These are phyloP conservation scores for Yamadazyma membranifaciens DNA, from an alignment of 1,139 yeast species.

Conservation along the genomic window DNA sequence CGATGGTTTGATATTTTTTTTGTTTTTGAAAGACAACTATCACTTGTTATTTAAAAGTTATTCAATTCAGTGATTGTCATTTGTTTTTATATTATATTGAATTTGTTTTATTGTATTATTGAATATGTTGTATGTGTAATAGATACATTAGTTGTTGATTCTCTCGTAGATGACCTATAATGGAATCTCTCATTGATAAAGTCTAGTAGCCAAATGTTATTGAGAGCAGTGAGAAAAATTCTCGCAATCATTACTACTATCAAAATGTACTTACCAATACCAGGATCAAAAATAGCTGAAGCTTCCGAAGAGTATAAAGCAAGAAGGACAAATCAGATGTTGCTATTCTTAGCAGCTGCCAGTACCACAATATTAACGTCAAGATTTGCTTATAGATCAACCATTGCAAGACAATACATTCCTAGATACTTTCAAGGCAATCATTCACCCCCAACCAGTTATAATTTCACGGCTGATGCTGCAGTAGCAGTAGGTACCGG, in stretches of 20 bases:
- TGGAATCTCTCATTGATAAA: neutral
- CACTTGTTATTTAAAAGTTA: neutral
- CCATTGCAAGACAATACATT: constrained; percentile 68
- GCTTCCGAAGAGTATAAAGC: constrained; percentile 45
- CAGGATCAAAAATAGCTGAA: constrained; percentile 33
- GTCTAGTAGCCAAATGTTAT: too few relatives aligned
- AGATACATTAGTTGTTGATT: constrained; percentile 1
- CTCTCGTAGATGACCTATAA: neutral
- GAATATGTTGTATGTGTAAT: constrained; percentile 5
- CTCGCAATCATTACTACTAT: neutral
- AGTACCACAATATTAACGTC: constrained; percentile 70
- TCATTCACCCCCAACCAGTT: constrained; percentile 74
- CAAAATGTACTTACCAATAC: constrained; percentile 6
- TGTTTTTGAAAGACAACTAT: neutral
- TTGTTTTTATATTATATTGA: neutral
- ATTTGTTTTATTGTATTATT: constrained; percentile 7
- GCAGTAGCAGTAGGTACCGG: constrained; percentile 85
- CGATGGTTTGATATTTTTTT: neutral
- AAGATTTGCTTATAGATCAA: constrained; percentile 71
- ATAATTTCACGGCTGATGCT: constrained; percentile 80
- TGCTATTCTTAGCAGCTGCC: constrained; percentile 70
- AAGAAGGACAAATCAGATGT: constrained; percentile 71
- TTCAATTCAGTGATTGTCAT: neutral
- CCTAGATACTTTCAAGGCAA: constrained; percentile 85
- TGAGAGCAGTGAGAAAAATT: neutral